Evolutionary conservation across 73 alveolate species (phyloP).

Genomic region (Paramecium octaurelia): DNA sequence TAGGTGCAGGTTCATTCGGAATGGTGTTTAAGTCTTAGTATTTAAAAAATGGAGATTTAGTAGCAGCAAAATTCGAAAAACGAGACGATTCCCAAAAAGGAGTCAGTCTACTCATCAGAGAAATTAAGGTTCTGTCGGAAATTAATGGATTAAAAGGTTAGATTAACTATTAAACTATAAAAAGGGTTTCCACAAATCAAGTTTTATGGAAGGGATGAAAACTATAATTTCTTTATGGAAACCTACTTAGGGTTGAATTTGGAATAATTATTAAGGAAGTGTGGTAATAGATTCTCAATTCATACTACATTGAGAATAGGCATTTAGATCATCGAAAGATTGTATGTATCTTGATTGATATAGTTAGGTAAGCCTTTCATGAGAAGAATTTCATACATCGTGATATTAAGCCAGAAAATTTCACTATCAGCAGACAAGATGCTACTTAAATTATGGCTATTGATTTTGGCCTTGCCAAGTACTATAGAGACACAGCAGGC

Average conservation of each 20-base stretch:
- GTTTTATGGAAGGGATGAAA: slow-evolving; percentile 64
- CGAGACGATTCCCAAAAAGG: slow-evolving; percentile 65
- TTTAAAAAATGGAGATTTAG: slow-evolving; percentile 67
- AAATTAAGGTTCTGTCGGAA: slow-evolving; percentile 67
- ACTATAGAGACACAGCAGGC: slow-evolving; percentile 82
- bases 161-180: not conserved
- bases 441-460: slow-evolving; percentile 74
- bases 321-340: slow-evolving; percentile 61
- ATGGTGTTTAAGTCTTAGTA: slow-evolving; percentile 70
- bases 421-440: slow-evolving; percentile 61
- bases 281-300: slow-evolving; percentile 64
- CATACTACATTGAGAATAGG: slow-evolving; percentile 63
- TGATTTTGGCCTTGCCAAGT: slow-evolving; percentile 92
- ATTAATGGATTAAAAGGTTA: slow-evolving; percentile 48
- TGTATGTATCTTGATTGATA: not conserved
- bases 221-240: slow-evolving; percentile 69
- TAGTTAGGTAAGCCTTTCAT: slow-evolving; percentile 59
- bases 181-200: slow-evolving; percentile 69
- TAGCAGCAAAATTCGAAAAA: slow-evolving; percentile 76
- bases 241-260: slow-evolving; percentile 71
- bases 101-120: slow-evolving; percentile 67
- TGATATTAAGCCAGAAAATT: slow-evolving; percentile 81
- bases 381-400: slow-evolving; percentile 74
- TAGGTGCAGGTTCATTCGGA: slow-evolving; percentile 80
- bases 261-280: slow-evolving; percentile 62